Conservation (phyloP, 2,329 filamentous ascomycete genomes). For the Lasiodiplodia hormozganensis region DNA sequence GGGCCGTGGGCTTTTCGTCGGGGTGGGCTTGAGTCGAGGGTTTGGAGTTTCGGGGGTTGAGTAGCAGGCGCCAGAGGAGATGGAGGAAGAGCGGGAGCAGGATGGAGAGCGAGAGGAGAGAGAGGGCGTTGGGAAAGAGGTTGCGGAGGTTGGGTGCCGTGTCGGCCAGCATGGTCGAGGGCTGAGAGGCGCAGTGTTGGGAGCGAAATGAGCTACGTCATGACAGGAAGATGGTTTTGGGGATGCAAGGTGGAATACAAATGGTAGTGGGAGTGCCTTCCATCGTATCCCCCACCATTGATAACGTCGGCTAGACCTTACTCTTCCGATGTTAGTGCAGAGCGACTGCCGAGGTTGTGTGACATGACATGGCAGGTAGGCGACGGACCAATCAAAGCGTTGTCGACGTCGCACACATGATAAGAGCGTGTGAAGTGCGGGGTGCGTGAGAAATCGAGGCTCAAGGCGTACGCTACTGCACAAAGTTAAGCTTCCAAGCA, state of each 20-base stretch:
- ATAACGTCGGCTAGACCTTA: slow-evolving; percentile 1
- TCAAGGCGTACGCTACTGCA: too few relatives aligned
- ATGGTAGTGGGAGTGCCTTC: not conserved
- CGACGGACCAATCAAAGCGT: not conserved
- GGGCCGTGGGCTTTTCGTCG: not conserved
- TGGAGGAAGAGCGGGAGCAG: not conserved
- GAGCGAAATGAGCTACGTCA: not conserved
- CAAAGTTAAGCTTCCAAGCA: too few relatives aligned
- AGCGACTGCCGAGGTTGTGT: not conserved
- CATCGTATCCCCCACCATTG: not conserved
- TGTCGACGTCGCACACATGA: not conserved
- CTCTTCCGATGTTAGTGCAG: not conserved
- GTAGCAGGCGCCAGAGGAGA: not conserved
- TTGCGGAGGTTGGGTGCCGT: not conserved
- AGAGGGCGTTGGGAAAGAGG: not conserved
- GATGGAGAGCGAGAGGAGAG: not conserved
- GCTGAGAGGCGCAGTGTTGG: not conserved
- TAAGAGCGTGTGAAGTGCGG: not conserved
- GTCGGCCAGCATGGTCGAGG: not conserved
- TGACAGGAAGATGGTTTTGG: not conserved
- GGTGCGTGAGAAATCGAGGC: not conserved
- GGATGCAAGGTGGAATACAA: not conserved
- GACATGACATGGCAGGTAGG: not conserved
- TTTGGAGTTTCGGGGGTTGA: not conserved
- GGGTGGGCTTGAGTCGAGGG: not conserved